phyloP scores from a whole-genome alignment of 192 early-diverging fungal genomes.

The Coemansia sp. region DNA sequence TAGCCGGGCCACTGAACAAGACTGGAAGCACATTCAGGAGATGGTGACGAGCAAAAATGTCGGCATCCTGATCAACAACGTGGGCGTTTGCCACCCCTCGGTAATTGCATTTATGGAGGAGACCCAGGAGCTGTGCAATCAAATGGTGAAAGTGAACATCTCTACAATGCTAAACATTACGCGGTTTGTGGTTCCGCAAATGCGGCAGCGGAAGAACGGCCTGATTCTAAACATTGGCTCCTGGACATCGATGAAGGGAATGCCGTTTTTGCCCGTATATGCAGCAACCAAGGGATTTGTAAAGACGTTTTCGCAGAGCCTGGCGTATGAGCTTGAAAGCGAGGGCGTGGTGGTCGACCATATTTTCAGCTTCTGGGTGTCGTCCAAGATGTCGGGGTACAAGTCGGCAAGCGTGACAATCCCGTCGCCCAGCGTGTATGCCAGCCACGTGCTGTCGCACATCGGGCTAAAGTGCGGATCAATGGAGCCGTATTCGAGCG shows the following conservation, averaged over 20 bases:
- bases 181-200: slow-evolving; percentile 73
- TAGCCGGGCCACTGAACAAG: slow-evolving; percentile 4
- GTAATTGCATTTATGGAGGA: slow-evolving; percentile 82
- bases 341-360: slow-evolving; percentile 81
- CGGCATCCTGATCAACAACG: slow-evolving; percentile 97
- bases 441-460: slow-evolving; percentile 63
- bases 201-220: slow-evolving; percentile 67
- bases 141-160: slow-evolving; percentile 86
- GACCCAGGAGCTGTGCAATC: slow-evolving; percentile 55
- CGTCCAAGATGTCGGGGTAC: slow-evolving; percentile 89
- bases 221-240: slow-evolving; percentile 92
- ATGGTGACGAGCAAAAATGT: slow-evolving; percentile 2
- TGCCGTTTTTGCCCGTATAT: slow-evolving; percentile 84
- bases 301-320: slow-evolving; percentile 80
- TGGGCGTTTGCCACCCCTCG: slow-evolving; percentile 79
- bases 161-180: slow-evolving; percentile 75
- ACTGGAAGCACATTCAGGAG: slow-evolving; percentile 18
- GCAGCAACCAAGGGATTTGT: slow-evolving; percentile 90
- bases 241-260: slow-evolving; percentile 73
- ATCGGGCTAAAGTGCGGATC: slow-evolving; percentile 64
- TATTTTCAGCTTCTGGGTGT: slow-evolving; percentile 88
- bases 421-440: slow-evolving; percentile 76
- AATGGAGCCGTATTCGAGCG: slow-evolving; percentile 27
- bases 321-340: slow-evolving; percentile 73
- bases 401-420: slow-evolving; percentile 68